Conservation (phyloP, 1,284 basidiomycete species). For the Cryptococcus deneoformans region DNA sequence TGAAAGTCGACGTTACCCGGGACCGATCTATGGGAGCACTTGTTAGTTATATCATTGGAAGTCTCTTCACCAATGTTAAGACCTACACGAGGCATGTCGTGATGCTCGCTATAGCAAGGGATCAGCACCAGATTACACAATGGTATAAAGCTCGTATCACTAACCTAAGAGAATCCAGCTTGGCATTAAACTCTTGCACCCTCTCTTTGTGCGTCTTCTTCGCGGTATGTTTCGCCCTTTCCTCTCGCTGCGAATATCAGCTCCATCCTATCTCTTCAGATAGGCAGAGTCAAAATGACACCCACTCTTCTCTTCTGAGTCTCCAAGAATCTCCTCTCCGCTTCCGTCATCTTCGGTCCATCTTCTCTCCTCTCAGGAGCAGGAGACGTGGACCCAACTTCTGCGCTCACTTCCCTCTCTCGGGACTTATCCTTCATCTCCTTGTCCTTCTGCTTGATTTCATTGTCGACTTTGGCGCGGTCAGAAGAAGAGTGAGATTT, state of each 20-base stretch:
- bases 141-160: not conserved
- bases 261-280: not conserved
- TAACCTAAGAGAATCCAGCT: constrained; percentile 68
- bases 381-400: not conserved
- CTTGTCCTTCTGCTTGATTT: constrained; percentile 50
- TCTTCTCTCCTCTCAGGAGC: constrained; percentile 1
- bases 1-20: constrained; percentile 13
- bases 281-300: not conserved
- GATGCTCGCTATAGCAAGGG: constrained; percentile 36
- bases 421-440: constrained; percentile 37
- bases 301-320: constrained; percentile 76
- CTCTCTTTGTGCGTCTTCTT: constrained; percentile 92
- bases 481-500: constrained; percentile 59
- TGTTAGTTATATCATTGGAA: not conserved
- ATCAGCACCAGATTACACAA: not conserved
- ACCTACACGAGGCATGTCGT: constrained; percentile 46
- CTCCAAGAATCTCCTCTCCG: constrained; percentile 86
- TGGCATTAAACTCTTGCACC: constrained; percentile 84
- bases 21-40: constrained; percentile 15
- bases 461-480: constrained; percentile 20
- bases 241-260: constrained; percentile 56
- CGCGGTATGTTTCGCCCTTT: constrained; percentile 75
- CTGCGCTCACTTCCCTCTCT: constrained; percentile 4
- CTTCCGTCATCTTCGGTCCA: constrained; percentile 68
- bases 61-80: not conserved